Evolutionary conservation across 176 grass and related monocot genomes (phyloP), one percentile per base, ranked within the genome.

Genomic region (Avena sativa): DNA sequence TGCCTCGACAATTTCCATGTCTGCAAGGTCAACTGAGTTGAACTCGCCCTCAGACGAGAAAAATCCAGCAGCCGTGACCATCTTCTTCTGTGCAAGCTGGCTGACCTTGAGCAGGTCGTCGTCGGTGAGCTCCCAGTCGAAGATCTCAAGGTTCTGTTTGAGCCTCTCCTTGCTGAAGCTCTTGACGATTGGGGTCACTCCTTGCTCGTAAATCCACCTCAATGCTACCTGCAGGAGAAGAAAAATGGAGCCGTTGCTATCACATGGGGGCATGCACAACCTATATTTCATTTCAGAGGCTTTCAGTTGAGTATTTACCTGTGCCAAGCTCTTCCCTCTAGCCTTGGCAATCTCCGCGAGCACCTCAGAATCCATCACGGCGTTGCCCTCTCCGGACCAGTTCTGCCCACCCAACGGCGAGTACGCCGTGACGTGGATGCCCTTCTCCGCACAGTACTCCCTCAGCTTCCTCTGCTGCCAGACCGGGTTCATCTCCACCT

Each of bases 181-280:
- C 76, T 93, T 94, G 28, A 66, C 90, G 21, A 90, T 83, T 16
- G 90, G 73, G 88, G 86, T 82, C 12, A 34, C 83, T 0, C 92
- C 89, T 94, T 97, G 90, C 80, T 97, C 82, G 8, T 88, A 77
- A n/a, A 92, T 65, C 94, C 92, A 94, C 47, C 92, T 87, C 62
- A 94, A 26, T 26, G 92, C 86, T 62, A 97, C 84, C 94, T 94
- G 65, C 36, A 28, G 55, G 20, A 43, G 69, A 86, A 43, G 10
- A 64, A 64, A 28, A 5, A 26, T 0, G 12, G 14, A 65, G 1
- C 62, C 62, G 12, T 14, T 30, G 2, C 25, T 65, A 26, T 30
- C 62, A 30, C 25, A 26, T 2, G 15, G n/a, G 59, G n/a, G 59
- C n/a, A 12, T 30, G 63, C 14, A 66, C 63, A 14, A n/a, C 6